Evolutionary conservation across 2,329 filamentous ascomycete species (phyloP).

Genomic region (Cladophialophora carrionii): DNA sequence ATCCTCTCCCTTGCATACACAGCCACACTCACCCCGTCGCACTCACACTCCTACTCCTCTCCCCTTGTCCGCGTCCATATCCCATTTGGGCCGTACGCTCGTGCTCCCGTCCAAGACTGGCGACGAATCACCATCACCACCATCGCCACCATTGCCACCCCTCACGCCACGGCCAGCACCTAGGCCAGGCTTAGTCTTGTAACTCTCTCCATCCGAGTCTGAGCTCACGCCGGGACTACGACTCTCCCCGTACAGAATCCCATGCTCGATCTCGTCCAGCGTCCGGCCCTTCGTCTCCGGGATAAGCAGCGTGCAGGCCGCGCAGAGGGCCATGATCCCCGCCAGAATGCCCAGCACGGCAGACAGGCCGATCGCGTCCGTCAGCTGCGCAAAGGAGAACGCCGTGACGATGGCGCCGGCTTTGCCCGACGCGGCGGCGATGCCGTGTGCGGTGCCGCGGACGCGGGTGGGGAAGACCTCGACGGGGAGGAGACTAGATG

Average conservation of each 20-base stretch:
- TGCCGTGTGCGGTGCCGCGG: constrained; percentile 64
- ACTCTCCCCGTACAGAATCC: constrained; percentile 21
- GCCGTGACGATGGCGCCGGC: constrained; percentile 54
- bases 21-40: neutral
- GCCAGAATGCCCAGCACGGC: constrained; percentile 38
- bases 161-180: neutral
- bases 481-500: constrained; percentile 67
- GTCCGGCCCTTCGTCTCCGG: constrained; percentile 41
- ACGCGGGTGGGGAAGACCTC: constrained; percentile 68
- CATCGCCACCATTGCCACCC: neutral
- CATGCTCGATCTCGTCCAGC: constrained; percentile 38
- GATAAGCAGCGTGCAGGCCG: constrained; percentile 37
- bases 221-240: too few relatives aligned
- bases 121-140: neutral
- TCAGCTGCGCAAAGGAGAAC: constrained; percentile 39
- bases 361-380: constrained; percentile 36
- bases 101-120: constrained; percentile 7
- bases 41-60: neutral
- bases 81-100: neutral
- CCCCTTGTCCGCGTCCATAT: neutral
- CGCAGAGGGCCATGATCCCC: constrained; percentile 39
- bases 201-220: neutral
- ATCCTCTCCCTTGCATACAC: neutral
- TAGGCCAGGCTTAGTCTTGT: neutral
- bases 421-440: constrained; percentile 64